These are phyloP conservation scores for Beauveria sp. DNA, from an alignment of 2,329 filamentous ascomycete genomes.

Conservation along the genomic window DNA sequence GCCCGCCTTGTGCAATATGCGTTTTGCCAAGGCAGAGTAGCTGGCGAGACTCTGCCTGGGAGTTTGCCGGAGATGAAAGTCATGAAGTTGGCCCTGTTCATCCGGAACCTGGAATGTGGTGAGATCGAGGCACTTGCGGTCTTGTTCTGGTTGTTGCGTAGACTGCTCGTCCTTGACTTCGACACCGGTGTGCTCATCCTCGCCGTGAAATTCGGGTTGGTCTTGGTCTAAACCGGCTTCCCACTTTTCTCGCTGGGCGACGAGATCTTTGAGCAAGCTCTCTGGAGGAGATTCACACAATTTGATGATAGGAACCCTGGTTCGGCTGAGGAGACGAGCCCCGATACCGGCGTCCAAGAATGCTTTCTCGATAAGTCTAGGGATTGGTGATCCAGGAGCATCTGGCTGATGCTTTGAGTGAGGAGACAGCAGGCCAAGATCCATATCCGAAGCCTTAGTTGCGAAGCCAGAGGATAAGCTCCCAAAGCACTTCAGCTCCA, in stretches of 20 bases:
- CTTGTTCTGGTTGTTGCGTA: not conserved
- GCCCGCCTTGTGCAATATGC: slow-evolving; percentile 39
- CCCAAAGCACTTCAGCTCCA: slow-evolving; percentile 72
- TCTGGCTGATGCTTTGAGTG: slow-evolving; percentile 47
- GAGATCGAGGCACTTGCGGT: not conserved
- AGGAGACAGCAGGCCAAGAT: slow-evolving; percentile 68
- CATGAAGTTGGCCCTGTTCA: slow-evolving; percentile 14
- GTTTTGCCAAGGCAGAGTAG: slow-evolving; percentile 43
- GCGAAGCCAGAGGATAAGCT: slow-evolving; percentile 81
- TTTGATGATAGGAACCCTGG: slow-evolving; percentile 81
- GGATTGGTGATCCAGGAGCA: slow-evolving; percentile 53
- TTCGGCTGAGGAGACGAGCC: slow-evolving; percentile 68
- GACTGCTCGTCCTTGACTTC: slow-evolving; percentile 20
- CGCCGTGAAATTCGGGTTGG: slow-evolving; percentile 26
- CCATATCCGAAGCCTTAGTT: slow-evolving; percentile 83
- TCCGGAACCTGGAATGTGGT: slow-evolving; percentile 18
- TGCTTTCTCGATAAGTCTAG: slow-evolving; percentile 66
- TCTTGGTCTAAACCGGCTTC: slow-evolving; percentile 47
- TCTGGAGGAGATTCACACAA: slow-evolving; percentile 65
- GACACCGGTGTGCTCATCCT: slow-evolving; percentile 26
- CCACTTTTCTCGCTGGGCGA: slow-evolving; percentile 63
- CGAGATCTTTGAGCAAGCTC: slow-evolving; percentile 52
- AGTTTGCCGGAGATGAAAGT: slow-evolving; percentile 34
- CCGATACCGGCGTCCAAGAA: slow-evolving; percentile 67
- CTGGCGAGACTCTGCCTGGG: slow-evolving; percentile 32